A percentile compares a stretch with the other conserved stretches of the same genome.
Conservation (phyloP, 106 monocot species). For the Dioscorea alata region DNA sequence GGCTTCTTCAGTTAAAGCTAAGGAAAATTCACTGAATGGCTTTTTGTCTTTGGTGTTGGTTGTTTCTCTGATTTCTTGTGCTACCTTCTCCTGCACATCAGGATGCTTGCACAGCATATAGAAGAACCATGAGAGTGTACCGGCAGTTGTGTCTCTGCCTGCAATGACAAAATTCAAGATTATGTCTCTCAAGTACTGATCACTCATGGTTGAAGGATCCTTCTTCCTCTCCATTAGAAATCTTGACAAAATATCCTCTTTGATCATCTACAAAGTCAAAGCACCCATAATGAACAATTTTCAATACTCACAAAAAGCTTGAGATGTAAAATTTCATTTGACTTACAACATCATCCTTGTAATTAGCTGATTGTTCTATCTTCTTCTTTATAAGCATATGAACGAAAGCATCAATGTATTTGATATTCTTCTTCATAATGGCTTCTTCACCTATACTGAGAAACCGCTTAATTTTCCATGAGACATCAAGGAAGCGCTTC, state of each 20-base stretch:
- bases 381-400: conserved; percentile 32
- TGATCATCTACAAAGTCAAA: conserved; percentile 10
- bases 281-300: not conserved
- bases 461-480: conserved; percentile 46
- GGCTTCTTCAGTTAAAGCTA: conserved; percentile 34
- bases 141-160: conserved; percentile 62
- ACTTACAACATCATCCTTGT: conserved; percentile 17
- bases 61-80: conserved; percentile 30
- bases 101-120: conserved; percentile 50
- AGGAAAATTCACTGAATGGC: conserved; percentile 14
- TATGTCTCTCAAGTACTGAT: conserved; percentile 54
- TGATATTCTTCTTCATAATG: conserved; percentile 22
- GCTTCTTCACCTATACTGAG: conserved; percentile 51
- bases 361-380: conserved; percentile 13
- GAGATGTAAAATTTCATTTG: not conserved
- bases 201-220: conserved; percentile 18
- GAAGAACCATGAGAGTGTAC: conserved; percentile 61
- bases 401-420: conserved; percentile 33
- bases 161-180: conserved; percentile 58
- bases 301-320: not conserved
- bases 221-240: conserved; percentile 32
- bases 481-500: conserved; percentile 29
- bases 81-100: conserved; percentile 43
- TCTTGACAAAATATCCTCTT: conserved; percentile 49
- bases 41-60: not conserved